Base-by-base conservation (phyloP, 495 filamentous ascomycete genomes). In the Penicillium egyptiacum region DNA sequence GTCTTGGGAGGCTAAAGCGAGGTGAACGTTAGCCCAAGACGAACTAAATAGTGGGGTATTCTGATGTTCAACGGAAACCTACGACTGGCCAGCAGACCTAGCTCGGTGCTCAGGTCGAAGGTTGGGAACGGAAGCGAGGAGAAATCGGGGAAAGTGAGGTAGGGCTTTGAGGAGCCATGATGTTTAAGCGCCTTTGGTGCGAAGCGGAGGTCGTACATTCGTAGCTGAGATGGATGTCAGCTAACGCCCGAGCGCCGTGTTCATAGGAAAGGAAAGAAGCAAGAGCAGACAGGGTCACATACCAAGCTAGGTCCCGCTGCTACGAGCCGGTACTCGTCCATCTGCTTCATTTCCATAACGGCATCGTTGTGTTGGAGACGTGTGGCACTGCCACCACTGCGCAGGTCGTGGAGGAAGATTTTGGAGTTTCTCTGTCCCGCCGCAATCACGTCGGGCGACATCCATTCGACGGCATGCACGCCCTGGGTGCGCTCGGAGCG, bases 141-240 rank as follows among this genome's bases (percentile, higher is more conserved):
- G 46, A 69, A 73, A 17, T 71, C 68, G 1, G 57, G 58, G 58
- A 79, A 77, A 10, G 50, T 58, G 25, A 77, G 57, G 48, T 75
- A 79, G 4, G 76, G 71, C 35, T 55, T 66, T 1, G 68, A 75
- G 3, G 71, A 72, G 30, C 72, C 65, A 0, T 16, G 68, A 65
- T n/a, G 68, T 65, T 12, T 68, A 68, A 30, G 65, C 67, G 14
- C 49, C 60, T 40, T 74, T 70, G 10, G 68, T 42, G 37, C 63
- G 52, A 65, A 77, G 22, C 76, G 75, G n/a, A 79, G 61, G 50
- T 79, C 76, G 55, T 76, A 77, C 69, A 77, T 76, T 62, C 72
- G 61, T n/a, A 77, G 63, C 76, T 78, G 48, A 8, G 23, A n/a
- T 16, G 40, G 10, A 23, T 39, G 30, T 45, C 39, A 58, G 56